Conservation (phyloP, 208 protist species). For the Sergeia podlipaevii region DNA sequence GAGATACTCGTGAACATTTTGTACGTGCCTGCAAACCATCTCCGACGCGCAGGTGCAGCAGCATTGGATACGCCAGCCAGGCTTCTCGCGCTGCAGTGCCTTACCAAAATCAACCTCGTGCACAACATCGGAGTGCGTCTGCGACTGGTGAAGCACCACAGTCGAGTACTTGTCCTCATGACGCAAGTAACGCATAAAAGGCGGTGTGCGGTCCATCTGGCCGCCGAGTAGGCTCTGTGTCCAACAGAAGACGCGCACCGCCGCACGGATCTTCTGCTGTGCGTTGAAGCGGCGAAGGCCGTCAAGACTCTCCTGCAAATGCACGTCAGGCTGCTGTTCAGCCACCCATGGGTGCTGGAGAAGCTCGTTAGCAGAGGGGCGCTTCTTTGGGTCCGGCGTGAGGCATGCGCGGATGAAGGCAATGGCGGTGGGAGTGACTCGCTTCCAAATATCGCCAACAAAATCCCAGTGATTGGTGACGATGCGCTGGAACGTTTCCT, state of each 20-base stretch:
- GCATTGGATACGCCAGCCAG: constrained; percentile 57
- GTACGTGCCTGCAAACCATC: constrained; percentile 81
- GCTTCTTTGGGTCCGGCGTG: constrained; percentile 51
- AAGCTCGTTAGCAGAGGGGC: constrained; percentile 60
- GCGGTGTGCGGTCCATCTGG: constrained; percentile 48
- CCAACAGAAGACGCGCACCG: constrained; percentile 61
- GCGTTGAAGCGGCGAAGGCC: constrained; percentile 50
- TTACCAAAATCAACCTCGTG: constrained; percentile 72
- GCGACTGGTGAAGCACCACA: constrained; percentile 56
- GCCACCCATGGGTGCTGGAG: constrained; percentile 64
- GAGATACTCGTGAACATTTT: constrained; percentile 85
- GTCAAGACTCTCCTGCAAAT: constrained; percentile 48
- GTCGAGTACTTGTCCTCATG: constrained; percentile 71
- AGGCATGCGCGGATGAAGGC: constrained; percentile 68
- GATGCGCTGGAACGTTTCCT: constrained; percentile 63
- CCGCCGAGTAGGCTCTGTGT: constrained; percentile 54
- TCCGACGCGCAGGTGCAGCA: constrained; percentile 72
- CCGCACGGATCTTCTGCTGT: constrained; percentile 58
- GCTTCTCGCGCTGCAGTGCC: constrained; percentile 35
- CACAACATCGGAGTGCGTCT: constrained; percentile 54
- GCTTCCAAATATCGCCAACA: constrained; percentile 39
- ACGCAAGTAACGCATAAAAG: constrained; percentile 80
- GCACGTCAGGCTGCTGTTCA: constrained; percentile 35
- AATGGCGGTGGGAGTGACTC: constrained; percentile 37
- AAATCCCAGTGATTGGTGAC: constrained; percentile 61